Evolutionary conservation across 2,329 filamentous ascomycete species (phyloP).

Genomic region (Stagonosporopsis tanaceti): DNA sequence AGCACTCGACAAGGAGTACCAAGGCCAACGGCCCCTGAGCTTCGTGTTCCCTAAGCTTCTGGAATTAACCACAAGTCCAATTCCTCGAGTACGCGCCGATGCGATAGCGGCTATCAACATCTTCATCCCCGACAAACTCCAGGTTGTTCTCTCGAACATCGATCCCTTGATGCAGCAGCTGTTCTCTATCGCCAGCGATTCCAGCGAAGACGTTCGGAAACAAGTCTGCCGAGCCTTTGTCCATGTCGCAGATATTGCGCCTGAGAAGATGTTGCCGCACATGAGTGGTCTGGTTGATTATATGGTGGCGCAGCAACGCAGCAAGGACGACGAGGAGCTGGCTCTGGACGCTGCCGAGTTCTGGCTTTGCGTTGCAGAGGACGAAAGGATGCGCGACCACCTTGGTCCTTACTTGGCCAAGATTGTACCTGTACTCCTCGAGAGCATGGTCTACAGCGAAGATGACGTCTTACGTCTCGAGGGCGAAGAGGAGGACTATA

Average conservation of each 20-base stretch:
- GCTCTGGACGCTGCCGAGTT: conserved; percentile 96
- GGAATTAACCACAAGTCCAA: conserved; percentile 79
- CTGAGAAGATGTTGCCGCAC: conserved; percentile 89
- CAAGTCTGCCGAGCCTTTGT: conserved; percentile 95
- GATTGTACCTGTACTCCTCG: conserved; percentile 88
- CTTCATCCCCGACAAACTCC: conserved; percentile 85
- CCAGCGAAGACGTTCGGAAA: conserved; percentile 81
- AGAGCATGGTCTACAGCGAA: conserved; percentile 95
- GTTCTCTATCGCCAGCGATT: conserved; percentile 80
- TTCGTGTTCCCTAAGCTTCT: conserved; percentile 91
- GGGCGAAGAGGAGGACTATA: conserved; percentile 81
- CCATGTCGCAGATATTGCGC: conserved; percentile 86
- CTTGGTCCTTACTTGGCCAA: conserved; percentile 80
- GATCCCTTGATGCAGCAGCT: conserved; percentile 83
- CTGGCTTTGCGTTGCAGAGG: conserved; percentile 93
- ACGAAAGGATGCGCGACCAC: conserved; percentile 77
- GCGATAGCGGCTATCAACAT: conserved; percentile 88
- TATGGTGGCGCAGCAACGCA: conserved; percentile 87
- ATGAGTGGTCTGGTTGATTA: conserved; percentile 90
- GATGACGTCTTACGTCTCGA: conserved; percentile 90
- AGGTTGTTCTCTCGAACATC: conserved; percentile 80
- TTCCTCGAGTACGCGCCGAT: conserved; percentile 78
- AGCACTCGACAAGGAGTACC: conserved; percentile 84
- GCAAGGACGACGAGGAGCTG: conserved; percentile 81
- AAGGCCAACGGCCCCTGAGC: conserved; percentile 85